A percentile compares a stretch with the other conserved stretches of the same genome.
These are phyloP conservation scores for Lavandula angustifolia DNA, from an alignment of 257 asterid genomes.

Conservation along the genomic window DNA sequence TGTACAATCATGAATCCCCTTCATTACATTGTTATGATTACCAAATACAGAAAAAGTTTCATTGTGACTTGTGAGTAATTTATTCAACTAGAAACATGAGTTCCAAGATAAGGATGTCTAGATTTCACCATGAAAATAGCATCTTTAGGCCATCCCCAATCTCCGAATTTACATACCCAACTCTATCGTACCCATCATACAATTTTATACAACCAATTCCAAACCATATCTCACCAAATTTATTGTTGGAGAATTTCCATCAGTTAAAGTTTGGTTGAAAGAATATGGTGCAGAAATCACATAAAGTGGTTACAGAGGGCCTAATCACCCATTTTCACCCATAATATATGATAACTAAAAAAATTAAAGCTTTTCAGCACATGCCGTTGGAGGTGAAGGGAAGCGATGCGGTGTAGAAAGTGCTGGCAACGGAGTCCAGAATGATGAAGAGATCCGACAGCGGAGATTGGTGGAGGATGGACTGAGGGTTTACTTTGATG, in stretches of 20 bases:
- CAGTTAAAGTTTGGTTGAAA: neutral
- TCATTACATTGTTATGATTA: neutral
- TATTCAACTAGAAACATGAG: no score
- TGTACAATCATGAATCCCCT: neutral
- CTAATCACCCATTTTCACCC: neutral
- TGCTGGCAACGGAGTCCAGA: constrained; percentile 63
- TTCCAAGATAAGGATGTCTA: no score
- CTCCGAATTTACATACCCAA: neutral
- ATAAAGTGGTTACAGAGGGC: neutral
- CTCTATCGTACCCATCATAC: neutral
- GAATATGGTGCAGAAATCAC: neutral
- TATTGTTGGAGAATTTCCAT: no score
- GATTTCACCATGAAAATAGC: neutral
- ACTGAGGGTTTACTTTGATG: constrained; percentile 51
- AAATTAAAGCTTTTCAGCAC: neutral
- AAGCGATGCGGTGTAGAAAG: constrained; percentile 60
- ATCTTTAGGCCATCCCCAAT: neutral
- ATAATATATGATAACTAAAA: neutral
- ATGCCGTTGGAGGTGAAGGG: constrained; percentile 37
- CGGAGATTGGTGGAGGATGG: constrained; percentile 50
- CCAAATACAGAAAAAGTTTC: no score
- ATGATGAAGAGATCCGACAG: constrained; percentile 56
- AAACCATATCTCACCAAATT: no score
- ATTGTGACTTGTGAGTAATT: no score
- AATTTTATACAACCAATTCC: no score